These are phyloP conservation scores for Globomyces sp. DNA, from an alignment of 371 early-diverging fungal genomes.

Conservation along the genomic window DNA sequence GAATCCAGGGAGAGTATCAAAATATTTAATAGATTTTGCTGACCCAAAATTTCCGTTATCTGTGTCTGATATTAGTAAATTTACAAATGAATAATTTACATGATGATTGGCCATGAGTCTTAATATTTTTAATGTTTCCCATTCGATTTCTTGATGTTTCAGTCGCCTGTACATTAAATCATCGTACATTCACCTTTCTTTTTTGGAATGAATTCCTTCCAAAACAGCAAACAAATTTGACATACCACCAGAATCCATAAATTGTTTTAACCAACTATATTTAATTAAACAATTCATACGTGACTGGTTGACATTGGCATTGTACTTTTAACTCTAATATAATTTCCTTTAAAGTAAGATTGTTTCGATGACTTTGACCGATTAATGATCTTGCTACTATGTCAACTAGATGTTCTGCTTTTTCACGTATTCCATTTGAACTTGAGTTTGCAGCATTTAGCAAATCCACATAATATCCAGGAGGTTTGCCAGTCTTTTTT, in stretches of 20 bases:
- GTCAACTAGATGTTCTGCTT: slow-evolving; percentile 29
- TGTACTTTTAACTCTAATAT: slow-evolving; percentile 31
- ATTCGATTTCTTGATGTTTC: slow-evolving; percentile 41
- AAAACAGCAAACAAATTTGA: slow-evolving; percentile 28
- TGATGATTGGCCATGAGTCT: slow-evolving; percentile 35
- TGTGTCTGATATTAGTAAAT: slow-evolving; percentile 19
- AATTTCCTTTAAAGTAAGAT: slow-evolving; percentile 27
- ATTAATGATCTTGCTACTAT: slow-evolving; percentile 21
- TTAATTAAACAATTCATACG: neutral
- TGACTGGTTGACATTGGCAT: slow-evolving; percentile 24
- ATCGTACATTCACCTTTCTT: slow-evolving; percentile 24
- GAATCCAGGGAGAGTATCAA: slow-evolving; percentile 41
- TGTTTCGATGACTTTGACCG: neutral
- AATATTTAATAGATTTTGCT: slow-evolving; percentile 31
- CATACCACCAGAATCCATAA: slow-evolving; percentile 38
- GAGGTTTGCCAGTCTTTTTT: slow-evolving; percentile 13
- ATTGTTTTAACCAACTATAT: slow-evolving; percentile 29
- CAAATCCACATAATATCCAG: slow-evolving; percentile 31
- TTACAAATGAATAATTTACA: slow-evolving; percentile 4
- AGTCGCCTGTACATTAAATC: neutral
- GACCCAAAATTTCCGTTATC: slow-evolving; percentile 32
- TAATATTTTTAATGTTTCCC: slow-evolving; percentile 35
- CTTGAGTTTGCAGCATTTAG: slow-evolving; percentile 18
- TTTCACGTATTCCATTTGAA: slow-evolving; percentile 16
- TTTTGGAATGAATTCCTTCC: slow-evolving; percentile 31